Percentiles rank a stretch among this genome's conserved stretches.
Evolutionary conservation across 192 early-diverging fungal species (phyloP).

Genomic region (Funneliformis geosporum): DNA sequence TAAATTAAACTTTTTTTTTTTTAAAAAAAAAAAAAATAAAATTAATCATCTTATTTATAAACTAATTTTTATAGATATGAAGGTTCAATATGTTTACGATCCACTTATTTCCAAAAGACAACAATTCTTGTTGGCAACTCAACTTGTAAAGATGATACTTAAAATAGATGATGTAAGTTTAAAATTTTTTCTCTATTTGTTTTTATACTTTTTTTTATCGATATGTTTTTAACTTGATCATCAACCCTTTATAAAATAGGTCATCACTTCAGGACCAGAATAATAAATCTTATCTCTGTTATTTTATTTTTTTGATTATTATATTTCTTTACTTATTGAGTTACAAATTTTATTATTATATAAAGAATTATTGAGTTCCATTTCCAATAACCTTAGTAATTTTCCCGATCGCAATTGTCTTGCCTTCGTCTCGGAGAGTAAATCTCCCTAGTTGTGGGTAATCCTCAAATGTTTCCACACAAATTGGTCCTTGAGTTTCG

Average conservation of each 20-base stretch:
- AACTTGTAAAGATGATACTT: slow-evolving; percentile 98
- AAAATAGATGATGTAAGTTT: slow-evolving; percentile 88
- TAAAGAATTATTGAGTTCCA: background rate
- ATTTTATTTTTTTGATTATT: too few relatives aligned
- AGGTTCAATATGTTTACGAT: slow-evolving; percentile 97
- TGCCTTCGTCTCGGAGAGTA: slow-evolving; percentile 97
- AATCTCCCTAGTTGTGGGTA: slow-evolving; percentile 94
- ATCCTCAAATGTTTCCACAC: slow-evolving; percentile 84
- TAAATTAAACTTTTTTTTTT: slow-evolving; percentile 35
- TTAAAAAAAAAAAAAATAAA: background rate
- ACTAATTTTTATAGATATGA: slow-evolving; percentile 72
- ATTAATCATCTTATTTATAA: background rate
- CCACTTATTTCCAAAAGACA: slow-evolving; percentile 99
- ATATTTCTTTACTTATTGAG: background rate
- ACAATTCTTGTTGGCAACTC: slow-evolving; percentile 96
- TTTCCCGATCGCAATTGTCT: slow-evolving; percentile 95
- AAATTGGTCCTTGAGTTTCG: slow-evolving; percentile 73
- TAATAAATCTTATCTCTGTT: too few relatives aligned
- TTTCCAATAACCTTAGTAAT: slow-evolving; percentile 62
- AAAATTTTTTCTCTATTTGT: slow-evolving; percentile 26
- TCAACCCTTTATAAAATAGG: background rate
- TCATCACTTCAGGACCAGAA: background rate
- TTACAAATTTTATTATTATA: background rate
- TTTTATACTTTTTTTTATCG: background rate
- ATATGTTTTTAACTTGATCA: background rate